Evolutionary conservation across 768 basidiomycete genomes (phyloP).

Genomic region (Boletus edulis): DNA sequence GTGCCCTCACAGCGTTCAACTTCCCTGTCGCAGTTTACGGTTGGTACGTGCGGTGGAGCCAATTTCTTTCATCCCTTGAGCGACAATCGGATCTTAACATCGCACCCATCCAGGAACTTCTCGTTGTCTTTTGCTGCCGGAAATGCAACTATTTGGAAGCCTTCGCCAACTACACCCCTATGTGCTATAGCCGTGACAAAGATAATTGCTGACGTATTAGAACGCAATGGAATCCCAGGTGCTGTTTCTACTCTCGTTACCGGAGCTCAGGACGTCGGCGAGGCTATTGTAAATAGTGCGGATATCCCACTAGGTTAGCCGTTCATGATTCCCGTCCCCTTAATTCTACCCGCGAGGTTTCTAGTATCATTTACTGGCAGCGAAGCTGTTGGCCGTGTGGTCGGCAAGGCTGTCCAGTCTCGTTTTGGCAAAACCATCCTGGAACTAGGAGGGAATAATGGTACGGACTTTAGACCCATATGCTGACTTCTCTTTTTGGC

Average conservation of each 20-base stretch:
- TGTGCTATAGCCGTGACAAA: slow-evolving; percentile 90
- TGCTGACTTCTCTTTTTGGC: slow-evolving; percentile 16
- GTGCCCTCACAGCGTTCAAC: slow-evolving; percentile 90
- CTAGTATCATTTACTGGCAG: slow-evolving; percentile 95
- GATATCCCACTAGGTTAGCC: slow-evolving; percentile 75
- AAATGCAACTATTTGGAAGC: slow-evolving; percentile 96
- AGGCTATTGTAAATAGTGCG: slow-evolving; percentile 68
- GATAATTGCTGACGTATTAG: slow-evolving; percentile 78
- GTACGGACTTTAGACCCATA: slow-evolving; percentile 40
- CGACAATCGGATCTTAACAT: slow-evolving; percentile 8
- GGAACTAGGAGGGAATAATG: slow-evolving; percentile 95
- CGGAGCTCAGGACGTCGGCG: slow-evolving; percentile 80
- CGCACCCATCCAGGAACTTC: slow-evolving; percentile 66
- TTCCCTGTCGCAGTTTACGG: slow-evolving; percentile 95
- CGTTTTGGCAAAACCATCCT: slow-evolving; percentile 89
- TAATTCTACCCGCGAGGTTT: not conserved
- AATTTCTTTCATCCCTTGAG: not conserved
- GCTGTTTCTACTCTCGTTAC: slow-evolving; percentile 81
- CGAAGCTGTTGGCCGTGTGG: slow-evolving; percentile 80
- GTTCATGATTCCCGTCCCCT: not conserved
- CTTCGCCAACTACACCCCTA: slow-evolving; percentile 83
- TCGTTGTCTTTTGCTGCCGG: slow-evolving; percentile 85
- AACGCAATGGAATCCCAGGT: slow-evolving; percentile 79
- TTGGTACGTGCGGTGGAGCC: slow-evolving; percentile 49
- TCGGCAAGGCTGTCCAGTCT: slow-evolving; percentile 84